Evolutionary conservation across 352 stramenopile species (phyloP).

Genomic region (Pythium volutum): DNA sequence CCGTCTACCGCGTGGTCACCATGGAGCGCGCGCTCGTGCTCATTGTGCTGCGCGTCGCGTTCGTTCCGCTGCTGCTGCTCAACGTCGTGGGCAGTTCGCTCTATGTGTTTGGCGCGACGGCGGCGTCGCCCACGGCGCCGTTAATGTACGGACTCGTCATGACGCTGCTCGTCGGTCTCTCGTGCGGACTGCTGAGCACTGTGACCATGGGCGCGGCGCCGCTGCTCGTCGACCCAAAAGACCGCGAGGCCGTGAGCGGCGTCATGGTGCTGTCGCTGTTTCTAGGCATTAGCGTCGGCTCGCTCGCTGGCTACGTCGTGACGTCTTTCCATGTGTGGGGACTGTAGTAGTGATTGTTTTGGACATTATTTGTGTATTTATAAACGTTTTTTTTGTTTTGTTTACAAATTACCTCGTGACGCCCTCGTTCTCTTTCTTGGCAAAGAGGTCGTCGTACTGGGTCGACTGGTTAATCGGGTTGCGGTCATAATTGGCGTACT

Average conservation of each 20-base stretch:
- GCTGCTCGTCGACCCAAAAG: constrained; percentile 26
- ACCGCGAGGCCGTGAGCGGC: constrained; percentile 32
- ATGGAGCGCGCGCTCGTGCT: constrained; percentile 23
- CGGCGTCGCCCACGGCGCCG: constrained; percentile 9
- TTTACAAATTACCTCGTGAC: constrained; percentile 38
- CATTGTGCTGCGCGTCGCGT: constrained; percentile 23
- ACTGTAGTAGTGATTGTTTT: too few relatives aligned
- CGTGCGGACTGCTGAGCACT: constrained; percentile 30
- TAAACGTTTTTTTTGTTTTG: not conserved
- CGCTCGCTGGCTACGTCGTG: too few relatives aligned
- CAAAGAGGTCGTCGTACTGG: constrained; percentile 49
- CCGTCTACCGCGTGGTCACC: constrained; percentile 26
- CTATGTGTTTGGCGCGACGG: constrained; percentile 27
- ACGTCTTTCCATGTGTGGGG: constrained; percentile 2
- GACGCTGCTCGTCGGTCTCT: constrained; percentile 32
- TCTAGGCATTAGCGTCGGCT: constrained; percentile 31
- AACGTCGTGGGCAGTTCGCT: constrained; percentile 20
- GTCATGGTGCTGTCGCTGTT: constrained; percentile 38
- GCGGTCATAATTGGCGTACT: constrained; percentile 45
- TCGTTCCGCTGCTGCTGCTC: constrained; percentile 31
- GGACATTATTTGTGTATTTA: too few relatives aligned
- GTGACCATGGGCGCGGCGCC: constrained; percentile 34
- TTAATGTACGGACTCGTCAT: constrained; percentile 27
- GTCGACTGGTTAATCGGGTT: constrained; percentile 66
- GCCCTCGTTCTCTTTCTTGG: constrained; percentile 49